A percentile compares a stretch with the other conserved stretches of the same genome.
These are phyloP conservation scores for Trebouxia sp. DNA, from an alignment of 139 green algal species.

Conservation along the genomic window DNA sequence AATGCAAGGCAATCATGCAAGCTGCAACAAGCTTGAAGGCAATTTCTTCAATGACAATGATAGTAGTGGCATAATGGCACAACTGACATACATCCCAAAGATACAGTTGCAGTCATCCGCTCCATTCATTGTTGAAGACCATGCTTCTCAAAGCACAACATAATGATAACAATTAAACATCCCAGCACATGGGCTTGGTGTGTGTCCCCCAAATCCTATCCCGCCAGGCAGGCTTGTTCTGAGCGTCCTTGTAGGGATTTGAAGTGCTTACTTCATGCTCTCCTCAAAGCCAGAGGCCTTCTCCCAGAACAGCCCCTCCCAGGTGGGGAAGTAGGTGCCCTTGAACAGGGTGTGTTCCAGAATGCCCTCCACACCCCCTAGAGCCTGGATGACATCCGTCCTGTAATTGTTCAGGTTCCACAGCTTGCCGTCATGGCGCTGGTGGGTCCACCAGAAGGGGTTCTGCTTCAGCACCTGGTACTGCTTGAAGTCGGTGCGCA, in stretches of 20 bases:
- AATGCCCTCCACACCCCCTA: conserved; percentile 99
- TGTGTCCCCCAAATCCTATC: too few species aligned
- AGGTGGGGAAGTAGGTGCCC: conserved; percentile 99
- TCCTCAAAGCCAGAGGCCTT: conserved; percentile 91
- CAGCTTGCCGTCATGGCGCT: conserved; percentile 99
- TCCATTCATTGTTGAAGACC: too few species aligned
- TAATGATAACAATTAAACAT: neutral
- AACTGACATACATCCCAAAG: neutral
- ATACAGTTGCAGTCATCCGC: too few species aligned
- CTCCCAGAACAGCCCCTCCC: conserved; percentile 99
- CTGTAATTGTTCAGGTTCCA: conserved; percentile 99
- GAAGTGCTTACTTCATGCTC: conserved; percentile 81
- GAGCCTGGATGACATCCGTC: conserved; percentile 96
- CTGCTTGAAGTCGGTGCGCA: conserved; percentile 97
- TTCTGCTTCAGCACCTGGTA: conserved; percentile 87
- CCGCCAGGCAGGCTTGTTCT: too few species aligned
- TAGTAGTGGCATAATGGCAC: neutral
- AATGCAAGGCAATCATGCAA: neutral
- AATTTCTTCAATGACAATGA: neutral
- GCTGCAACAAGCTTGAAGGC: neutral
- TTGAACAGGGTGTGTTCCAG: conserved; percentile 99
- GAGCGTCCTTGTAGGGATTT: too few species aligned
- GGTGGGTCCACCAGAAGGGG: conserved; percentile 99
- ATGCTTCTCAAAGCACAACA: too few species aligned
- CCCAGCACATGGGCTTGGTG: neutral